A percentile compares a stretch with the other conserved stretches of the same genome.
Evolutionary conservation across 2,329 filamentous ascomycete species (phyloP).

Genomic region (Penicillium sp.): DNA sequence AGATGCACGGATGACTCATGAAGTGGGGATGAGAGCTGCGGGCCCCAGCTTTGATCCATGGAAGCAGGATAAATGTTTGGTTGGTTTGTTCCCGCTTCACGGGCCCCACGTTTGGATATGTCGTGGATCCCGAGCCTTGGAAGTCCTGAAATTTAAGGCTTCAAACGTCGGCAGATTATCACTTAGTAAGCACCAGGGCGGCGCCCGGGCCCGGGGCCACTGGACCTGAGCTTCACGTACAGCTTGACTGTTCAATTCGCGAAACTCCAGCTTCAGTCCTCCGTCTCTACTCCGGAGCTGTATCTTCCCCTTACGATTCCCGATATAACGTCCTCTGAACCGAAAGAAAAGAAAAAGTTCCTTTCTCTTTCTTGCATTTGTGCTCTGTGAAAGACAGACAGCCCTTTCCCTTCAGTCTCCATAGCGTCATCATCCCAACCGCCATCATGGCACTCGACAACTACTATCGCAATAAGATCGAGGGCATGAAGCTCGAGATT

Average conservation of each 20-base stretch:
- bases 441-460: constrained; percentile 93
- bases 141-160: constrained; percentile 8
- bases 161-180: background rate
- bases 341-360: background rate
- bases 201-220: background rate
- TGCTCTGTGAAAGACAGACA: constrained; percentile 3
- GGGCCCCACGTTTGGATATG: background rate
- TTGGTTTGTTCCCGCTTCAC: background rate
- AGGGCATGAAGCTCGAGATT: constrained; percentile 99
- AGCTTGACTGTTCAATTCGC: constrained; percentile 3
- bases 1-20: constrained; percentile 14
- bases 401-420: constrained; percentile 14
- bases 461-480: constrained; percentile 99
- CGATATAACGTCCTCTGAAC: background rate
- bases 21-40: constrained; percentile 5
- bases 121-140: background rate
- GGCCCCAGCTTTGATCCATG: constrained; percentile 8
- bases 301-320: background rate
- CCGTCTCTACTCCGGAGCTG: background rate
- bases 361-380: background rate
- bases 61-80: constrained; percentile 1
- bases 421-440: constrained; percentile 33
- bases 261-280: constrained; percentile 6
- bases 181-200: constrained; percentile 17
- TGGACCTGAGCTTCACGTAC: constrained; percentile 12